phyloP scores from a whole-genome alignment of 2,329 filamentous ascomycete species.

The Alternaria postmessia region DNA sequence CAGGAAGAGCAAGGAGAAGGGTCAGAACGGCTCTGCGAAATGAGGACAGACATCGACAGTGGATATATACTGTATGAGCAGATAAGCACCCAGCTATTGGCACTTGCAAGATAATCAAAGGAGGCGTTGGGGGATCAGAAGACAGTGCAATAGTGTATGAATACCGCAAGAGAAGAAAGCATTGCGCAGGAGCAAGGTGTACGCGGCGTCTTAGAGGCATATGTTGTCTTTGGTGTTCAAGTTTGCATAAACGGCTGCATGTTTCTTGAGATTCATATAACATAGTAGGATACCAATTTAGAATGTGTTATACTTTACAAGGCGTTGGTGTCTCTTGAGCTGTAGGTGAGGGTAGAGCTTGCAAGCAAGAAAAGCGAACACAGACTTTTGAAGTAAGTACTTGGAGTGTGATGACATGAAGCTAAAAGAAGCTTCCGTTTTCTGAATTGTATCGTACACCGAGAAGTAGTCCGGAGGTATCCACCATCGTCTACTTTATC shows the following conservation, averaged over 20 bases:
- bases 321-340: background rate
- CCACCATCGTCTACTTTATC: slow-evolving; percentile 1
- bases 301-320: slow-evolving; percentile 1
- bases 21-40: slow-evolving; percentile 42
- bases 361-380: background rate
- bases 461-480: slow-evolving; percentile 1
- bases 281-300: slow-evolving; percentile 18
- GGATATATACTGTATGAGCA: background rate
- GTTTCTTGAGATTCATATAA: slow-evolving; percentile 6
- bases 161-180: slow-evolving; percentile 22
- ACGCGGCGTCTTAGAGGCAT: slow-evolving; percentile 22
- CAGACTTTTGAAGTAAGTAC: background rate
- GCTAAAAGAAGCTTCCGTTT: background rate
- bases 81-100: background rate
- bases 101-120: slow-evolving; percentile 2
- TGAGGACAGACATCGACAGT: background rate
- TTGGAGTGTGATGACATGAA: background rate
- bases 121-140: background rate
- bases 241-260: slow-evolving; percentile 3
- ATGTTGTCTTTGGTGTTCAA: slow-evolving; percentile 7
- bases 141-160: slow-evolving; percentile 7
- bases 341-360: background rate
- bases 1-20: slow-evolving; percentile 63
- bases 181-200: slow-evolving; percentile 37
- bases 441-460: background rate